phyloP scores from a whole-genome alignment of 2,329 filamentous ascomycete genomes.

The Tolypocladium album region DNA sequence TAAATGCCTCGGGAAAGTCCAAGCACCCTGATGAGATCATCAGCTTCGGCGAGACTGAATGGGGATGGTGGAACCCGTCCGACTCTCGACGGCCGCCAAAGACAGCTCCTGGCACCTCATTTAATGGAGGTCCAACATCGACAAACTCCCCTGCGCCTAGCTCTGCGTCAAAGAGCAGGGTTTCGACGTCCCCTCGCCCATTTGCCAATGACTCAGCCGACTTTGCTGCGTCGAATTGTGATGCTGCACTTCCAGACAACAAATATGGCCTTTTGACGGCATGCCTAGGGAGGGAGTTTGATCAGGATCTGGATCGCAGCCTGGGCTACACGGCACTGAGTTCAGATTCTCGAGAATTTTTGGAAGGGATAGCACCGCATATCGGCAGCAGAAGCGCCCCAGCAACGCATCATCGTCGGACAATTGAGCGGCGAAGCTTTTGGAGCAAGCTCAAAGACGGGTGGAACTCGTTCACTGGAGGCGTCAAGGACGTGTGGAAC shows the following conservation, averaged over 20 bases:
- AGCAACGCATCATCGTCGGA: background rate
- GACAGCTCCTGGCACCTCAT: background rate
- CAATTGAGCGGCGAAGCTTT: background rate
- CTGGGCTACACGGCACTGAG: slow-evolving; percentile 8
- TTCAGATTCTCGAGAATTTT: background rate
- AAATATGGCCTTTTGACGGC: slow-evolving; percentile 14
- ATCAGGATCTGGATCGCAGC: slow-evolving; percentile 14
- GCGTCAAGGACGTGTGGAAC: too few relatives aligned
- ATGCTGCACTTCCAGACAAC: slow-evolving; percentile 8
- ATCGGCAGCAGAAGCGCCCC: background rate
- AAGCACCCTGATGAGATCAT: slow-evolving; percentile 12
- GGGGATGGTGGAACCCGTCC: slow-evolving; percentile 13
- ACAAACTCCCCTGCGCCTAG: background rate
- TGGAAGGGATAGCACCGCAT: background rate
- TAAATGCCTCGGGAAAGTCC: slow-evolving; percentile 10
- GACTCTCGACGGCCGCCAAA: background rate
- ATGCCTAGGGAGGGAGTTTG: slow-evolving; percentile 14
- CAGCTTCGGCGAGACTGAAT: slow-evolving; percentile 11
- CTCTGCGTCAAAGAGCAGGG: background rate
- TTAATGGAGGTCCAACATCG: background rate
- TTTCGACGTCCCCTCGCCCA: background rate
- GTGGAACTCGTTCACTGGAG: too few relatives aligned
- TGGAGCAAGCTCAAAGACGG: background rate
- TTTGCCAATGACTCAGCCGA: background rate
- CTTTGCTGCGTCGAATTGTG: background rate